Evolutionary conservation across 805 yeast species (phyloP).

Genomic region (Hanseniaspora meyeri): DNA sequence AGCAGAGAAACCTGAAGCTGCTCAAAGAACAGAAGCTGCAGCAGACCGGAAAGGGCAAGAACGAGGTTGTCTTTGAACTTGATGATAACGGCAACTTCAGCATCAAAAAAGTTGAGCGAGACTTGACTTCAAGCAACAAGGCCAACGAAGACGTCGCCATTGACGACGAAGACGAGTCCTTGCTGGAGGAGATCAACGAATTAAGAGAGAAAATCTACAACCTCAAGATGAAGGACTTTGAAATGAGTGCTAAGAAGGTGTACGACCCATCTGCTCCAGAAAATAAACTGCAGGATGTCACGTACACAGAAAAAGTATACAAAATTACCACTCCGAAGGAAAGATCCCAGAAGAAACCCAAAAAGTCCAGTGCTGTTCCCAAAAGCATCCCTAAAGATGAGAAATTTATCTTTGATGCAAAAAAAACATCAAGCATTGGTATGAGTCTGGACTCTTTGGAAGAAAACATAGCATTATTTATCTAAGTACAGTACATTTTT

Average conservation of each 20-base stretch:
- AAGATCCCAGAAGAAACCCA: neutral
- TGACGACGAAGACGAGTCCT: conserved; percentile 29
- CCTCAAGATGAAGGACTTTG: conserved; percentile 8
- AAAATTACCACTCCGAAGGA: neutral
- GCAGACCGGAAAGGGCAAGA: conserved; percentile 60
- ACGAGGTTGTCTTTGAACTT: conserved; percentile 65
- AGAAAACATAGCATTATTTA: conserved; percentile 10
- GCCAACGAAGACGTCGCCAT: conserved; percentile 23
- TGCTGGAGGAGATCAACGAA: conserved; percentile 27
- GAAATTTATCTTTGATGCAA: conserved; percentile 13
- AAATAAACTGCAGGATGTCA: conserved; percentile 28
- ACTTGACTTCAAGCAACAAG: conserved; percentile 19
- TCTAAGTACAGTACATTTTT: neutral
- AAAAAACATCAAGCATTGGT: conserved; percentile 24
- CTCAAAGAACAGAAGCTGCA: conserved; percentile 47
- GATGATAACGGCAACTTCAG: conserved; percentile 65
- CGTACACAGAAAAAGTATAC: conserved; percentile 14
- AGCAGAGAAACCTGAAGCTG: conserved; percentile 60
- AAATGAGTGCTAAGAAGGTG: conserved; percentile 13
- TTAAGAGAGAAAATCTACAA: conserved; percentile 19
- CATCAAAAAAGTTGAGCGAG: conserved; percentile 37
- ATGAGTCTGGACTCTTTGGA: conserved; percentile 3
- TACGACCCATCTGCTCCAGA: conserved; percentile 22
- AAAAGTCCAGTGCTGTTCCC: neutral
- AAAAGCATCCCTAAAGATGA: neutral